Conservation (phyloP, 2,329 filamentous ascomycete species). For the Xylariaceae sp. region DNA sequence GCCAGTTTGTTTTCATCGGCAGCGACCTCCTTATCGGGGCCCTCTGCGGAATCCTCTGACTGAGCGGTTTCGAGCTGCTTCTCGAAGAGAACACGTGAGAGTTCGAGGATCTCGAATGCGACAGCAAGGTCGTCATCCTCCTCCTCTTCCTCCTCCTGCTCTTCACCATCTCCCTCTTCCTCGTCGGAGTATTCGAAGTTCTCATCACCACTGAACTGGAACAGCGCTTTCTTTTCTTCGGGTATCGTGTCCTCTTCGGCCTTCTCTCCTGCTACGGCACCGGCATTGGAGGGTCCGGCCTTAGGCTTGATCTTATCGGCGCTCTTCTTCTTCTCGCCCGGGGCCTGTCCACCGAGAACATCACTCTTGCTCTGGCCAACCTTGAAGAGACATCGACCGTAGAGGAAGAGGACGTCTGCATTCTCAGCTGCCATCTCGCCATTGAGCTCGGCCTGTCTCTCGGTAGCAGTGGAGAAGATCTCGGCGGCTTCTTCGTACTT, state of each 20-base stretch:
- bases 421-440: constrained; percentile 89
- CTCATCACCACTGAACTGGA: constrained; percentile 91
- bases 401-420: constrained; percentile 88
- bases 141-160: constrained; percentile 46
- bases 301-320: constrained; percentile 36
- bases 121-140: constrained; percentile 70
- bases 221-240: constrained; percentile 66
- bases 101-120: constrained; percentile 79
- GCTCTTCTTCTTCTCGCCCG: constrained; percentile 48
- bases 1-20: constrained; percentile 38
- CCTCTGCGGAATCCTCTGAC: constrained; percentile 37
- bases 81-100: constrained; percentile 62
- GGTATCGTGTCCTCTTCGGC: constrained; percentile 35
- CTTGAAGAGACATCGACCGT: constrained; percentile 89
- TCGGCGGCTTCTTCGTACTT: constrained; percentile 83
- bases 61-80: constrained; percentile 45
- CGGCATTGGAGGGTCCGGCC: constrained; percentile 36
- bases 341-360: constrained; percentile 77
- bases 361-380: constrained; percentile 93
- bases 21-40: constrained; percentile 14
- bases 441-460: constrained; percentile 85
- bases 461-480: constrained; percentile 79
- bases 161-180: constrained; percentile 40
- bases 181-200: constrained; percentile 84
- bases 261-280: constrained; percentile 37